Base-by-base conservation (phyloP, 2,329 filamentous ascomycete species). In the Parasarocladium wereldwijsianum region DNA sequence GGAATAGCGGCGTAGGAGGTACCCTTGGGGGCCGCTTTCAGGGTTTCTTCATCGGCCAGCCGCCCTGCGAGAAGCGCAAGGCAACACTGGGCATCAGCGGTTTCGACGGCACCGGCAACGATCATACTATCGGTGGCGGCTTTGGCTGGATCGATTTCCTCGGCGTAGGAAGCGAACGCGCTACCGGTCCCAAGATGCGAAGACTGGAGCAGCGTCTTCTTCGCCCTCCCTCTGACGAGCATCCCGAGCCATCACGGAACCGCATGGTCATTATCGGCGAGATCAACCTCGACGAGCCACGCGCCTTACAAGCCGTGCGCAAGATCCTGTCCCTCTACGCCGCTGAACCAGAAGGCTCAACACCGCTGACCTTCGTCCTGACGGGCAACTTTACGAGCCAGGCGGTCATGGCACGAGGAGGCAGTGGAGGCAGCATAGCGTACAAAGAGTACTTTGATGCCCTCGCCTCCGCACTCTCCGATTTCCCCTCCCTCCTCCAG, bases 91-190 rank as follows among this genome's bases (percentile, higher is more conserved):
- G 86, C 8, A 70, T 80, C 29, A 70, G 64, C 32, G 67, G 63
- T 11, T 63, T 58, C 2, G 68, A 74, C 14, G 62, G 64, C n/a
- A 24, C 31, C 8, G 64, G 65, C 8, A 55, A 60, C 13, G 66
- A 70, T 35, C 62, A 70, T 36, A 74, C 70, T 22, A 71, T 80
- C 24, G 78, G 76, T 17, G 81, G 81, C 34, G 83, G 82, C 1
- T 94, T 96, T 46, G 90, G 90, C 24, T 98, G 90, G 86, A 85
- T 93, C 31, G 90, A 96, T 51, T 98, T 96, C 46, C 62, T 96
- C 2, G 90, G 87, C 5, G 70, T 90, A 1, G 87, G 87, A 20
- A 93, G 84, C 43, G 84, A 93, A 50, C 76, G 85, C 26, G 85
- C 84, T 6, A 71, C 78, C 1, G 86, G 87, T 0, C 52, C 69